These are phyloP conservation scores for Lepiota venenata DNA, from an alignment of 768 basidiomycete species.

Conservation along the genomic window DNA sequence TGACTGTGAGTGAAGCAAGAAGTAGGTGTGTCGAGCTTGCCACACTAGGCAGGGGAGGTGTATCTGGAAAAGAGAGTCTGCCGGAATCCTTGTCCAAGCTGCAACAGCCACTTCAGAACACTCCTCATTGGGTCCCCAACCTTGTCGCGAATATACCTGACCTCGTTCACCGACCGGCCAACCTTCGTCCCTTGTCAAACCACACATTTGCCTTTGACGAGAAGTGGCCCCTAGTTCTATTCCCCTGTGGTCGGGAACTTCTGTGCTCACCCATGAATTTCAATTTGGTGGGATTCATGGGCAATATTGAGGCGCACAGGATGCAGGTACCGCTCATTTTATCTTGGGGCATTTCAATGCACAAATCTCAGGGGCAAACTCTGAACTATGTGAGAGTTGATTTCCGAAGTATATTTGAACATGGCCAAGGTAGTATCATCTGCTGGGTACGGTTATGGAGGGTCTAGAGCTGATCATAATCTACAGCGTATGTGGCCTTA, in stretches of 20 bases:
- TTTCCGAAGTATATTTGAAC: conserved; percentile 69
- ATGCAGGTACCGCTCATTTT: conserved; percentile 54
- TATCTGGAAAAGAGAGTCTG: neutral
- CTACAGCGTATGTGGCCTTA: conserved; percentile 61
- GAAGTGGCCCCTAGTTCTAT: conserved; percentile 60
- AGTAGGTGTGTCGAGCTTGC: conserved; percentile 33
- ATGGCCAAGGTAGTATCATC: conserved; percentile 56
- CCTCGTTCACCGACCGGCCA: neutral
- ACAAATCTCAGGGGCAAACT: conserved; percentile 90
- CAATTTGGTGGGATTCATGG: conserved; percentile 50
- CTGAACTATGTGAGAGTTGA: conserved; percentile 78
- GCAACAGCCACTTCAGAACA: neutral
- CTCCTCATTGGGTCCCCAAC: neutral
- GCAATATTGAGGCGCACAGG: conserved; percentile 54
- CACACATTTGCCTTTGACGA: neutral
- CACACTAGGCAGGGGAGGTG: conserved; percentile 10
- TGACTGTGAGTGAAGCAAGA: conserved; percentile 45
- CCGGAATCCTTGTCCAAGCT: neutral
- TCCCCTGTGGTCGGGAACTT: conserved; percentile 43
- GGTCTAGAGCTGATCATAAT: neutral
- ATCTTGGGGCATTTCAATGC: conserved; percentile 83
- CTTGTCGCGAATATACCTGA: neutral
- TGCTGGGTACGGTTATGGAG: neutral
- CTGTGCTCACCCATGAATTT: conserved; percentile 56
- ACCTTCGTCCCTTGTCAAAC: neutral